Conservation (phyloP, 352 stramenopile genomes). For the Phytopythium kandeliae region DNA sequence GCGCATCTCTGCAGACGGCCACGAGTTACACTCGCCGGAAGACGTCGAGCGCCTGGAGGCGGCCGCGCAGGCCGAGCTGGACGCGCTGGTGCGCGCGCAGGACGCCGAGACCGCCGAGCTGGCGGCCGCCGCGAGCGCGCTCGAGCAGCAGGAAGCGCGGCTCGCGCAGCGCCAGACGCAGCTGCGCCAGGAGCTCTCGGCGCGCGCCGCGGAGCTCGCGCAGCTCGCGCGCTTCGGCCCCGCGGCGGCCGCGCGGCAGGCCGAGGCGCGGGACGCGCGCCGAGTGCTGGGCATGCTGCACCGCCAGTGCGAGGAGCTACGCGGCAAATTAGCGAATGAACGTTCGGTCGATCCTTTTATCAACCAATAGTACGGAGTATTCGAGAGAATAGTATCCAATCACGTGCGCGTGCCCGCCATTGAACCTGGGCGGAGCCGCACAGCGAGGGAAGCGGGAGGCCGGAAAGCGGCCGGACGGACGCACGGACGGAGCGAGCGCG, state of each 20-base stretch:
- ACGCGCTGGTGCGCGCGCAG: slow-evolving; percentile 21
- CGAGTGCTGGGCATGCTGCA: slow-evolving; percentile 38
- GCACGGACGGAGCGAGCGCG: too few relatives aligned
- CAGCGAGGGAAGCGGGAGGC: too few relatives aligned
- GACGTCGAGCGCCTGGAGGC: neutral
- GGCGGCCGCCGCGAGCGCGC: slow-evolving; percentile 17
- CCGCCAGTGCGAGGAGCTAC: slow-evolving; percentile 18
- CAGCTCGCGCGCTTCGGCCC: slow-evolving; percentile 24
- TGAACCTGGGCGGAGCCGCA: neutral
- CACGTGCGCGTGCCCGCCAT: neutral
- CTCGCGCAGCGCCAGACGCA: slow-evolving; percentile 47
- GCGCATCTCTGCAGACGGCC: slow-evolving; percentile 16
- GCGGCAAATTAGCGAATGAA: slow-evolving; percentile 5
- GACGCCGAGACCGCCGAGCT: slow-evolving; percentile 18
- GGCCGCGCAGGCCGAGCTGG: slow-evolving; percentile 9
- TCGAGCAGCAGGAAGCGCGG: slow-evolving; percentile 39
- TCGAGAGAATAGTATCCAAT: neutral
- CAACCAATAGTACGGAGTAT: neutral
- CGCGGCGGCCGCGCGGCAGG: slow-evolving; percentile 22
- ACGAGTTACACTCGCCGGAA: slow-evolving; percentile 16
- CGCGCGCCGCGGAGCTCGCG: slow-evolving; percentile 24
- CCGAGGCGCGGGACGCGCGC: slow-evolving; percentile 33
- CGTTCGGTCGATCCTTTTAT: neutral
- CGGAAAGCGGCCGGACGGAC: too few relatives aligned
- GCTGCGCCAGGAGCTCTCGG: slow-evolving; percentile 31